Conservation (phyloP, 1,284 basidiomycete genomes). For the Rhodotorula sp. region DNA sequence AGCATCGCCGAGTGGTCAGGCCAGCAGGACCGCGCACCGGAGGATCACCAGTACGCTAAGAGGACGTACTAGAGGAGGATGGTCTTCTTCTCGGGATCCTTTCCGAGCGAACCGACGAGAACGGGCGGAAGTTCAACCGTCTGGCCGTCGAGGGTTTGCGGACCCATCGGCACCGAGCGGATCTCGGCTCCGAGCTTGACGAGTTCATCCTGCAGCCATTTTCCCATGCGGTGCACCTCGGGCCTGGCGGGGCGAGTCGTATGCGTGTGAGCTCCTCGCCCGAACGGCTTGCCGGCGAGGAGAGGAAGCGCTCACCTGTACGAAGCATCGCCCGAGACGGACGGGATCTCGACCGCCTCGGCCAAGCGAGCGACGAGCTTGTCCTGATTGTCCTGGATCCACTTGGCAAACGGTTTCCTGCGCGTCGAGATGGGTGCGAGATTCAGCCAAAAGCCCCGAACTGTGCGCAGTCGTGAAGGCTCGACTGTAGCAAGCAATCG, state of each 20-base stretch:
- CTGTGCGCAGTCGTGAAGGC: not conserved
- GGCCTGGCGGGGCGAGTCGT: constrained; percentile 11
- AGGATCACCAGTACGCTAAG: not conserved
- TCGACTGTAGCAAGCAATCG: not conserved
- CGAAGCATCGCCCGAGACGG: constrained; percentile 54
- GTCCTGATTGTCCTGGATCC: constrained; percentile 68
- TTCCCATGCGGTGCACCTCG: constrained; percentile 61
- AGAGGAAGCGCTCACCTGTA: constrained; percentile 53
- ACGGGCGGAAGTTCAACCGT: constrained; percentile 78
- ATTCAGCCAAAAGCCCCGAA: not conserved
- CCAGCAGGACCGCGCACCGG: too few relatives aligned
- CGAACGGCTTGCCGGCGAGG: not conserved
- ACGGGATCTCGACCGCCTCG: constrained; percentile 80
- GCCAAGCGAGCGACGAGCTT: constrained; percentile 73
- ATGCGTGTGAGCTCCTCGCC: not conserved
- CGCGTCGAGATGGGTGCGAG: not conserved
- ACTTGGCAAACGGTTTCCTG: constrained; percentile 48
- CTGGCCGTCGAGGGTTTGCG: constrained; percentile 76
- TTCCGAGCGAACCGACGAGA: constrained; percentile 63
- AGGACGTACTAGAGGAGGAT: constrained; percentile 55
- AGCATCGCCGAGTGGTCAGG: not conserved
- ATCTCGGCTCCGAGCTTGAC: constrained; percentile 73
- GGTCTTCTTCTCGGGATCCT: constrained; percentile 51
- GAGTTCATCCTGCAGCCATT: constrained; percentile 72
- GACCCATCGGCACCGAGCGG: constrained; percentile 70